A percentile compares a stretch with the other conserved stretches of the same genome.
phyloP scores from a whole-genome alignment of 2,329 filamentous ascomycete species.

The Fusarium sp. region DNA sequence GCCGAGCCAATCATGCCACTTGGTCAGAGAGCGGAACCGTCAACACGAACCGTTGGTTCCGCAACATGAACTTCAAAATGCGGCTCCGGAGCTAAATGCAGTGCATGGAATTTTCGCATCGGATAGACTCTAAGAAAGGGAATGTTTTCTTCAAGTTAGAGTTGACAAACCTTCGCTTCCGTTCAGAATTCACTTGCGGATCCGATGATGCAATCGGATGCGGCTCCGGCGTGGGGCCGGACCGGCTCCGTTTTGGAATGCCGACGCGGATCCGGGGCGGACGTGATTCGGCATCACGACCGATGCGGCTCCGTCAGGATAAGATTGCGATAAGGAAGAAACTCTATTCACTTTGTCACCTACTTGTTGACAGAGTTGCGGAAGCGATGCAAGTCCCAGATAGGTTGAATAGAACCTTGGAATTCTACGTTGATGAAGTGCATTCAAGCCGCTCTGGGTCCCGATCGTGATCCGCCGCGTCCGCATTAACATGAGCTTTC shows the following conservation, averaged over 20 bases:
- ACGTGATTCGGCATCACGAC: not conserved
- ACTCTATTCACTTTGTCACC: not conserved
- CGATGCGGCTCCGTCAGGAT: not conserved
- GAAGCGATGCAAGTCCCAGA: not conserved
- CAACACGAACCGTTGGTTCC: not conserved
- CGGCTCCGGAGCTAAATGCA: not conserved
- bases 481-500: not conserved
- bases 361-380: not conserved
- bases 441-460: not conserved
- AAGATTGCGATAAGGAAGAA: not conserved
- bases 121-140: not conserved
- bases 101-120: not conserved
- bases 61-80: not conserved
- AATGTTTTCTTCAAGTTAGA: not conserved
- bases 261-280: not conserved
- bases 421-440: not conserved
- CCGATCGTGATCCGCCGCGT: not conserved
- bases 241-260: not conserved
- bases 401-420: not conserved
- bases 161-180: not conserved
- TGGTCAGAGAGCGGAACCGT: not conserved
- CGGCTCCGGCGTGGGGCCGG: not conserved
- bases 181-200: not conserved
- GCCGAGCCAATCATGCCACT: not conserved
- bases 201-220: not conserved